Conservation (phyloP, 2,329 filamentous ascomycete species). For the Claviceps sp. region DNA sequence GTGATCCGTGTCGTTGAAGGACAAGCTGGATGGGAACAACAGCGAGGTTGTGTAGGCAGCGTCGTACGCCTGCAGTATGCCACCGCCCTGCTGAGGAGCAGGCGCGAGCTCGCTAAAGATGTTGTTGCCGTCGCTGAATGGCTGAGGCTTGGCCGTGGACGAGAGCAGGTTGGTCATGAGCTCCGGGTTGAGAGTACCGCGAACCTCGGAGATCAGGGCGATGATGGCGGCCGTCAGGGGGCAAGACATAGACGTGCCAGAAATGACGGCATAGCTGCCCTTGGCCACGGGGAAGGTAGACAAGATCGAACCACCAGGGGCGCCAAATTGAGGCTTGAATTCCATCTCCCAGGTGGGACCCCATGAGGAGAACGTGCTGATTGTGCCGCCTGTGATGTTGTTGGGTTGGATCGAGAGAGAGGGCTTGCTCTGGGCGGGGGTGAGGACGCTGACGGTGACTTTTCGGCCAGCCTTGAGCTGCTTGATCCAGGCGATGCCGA, state of each 20-base stretch:
- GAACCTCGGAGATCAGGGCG: constrained; percentile 37
- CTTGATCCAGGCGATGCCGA: constrained; percentile 29
- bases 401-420: constrained; percentile 5
- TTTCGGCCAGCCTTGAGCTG: constrained; percentile 23
- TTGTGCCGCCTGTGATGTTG: constrained; percentile 30
- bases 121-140: constrained; percentile 29
- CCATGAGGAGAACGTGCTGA: constrained; percentile 42
- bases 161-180: constrained; percentile 35
- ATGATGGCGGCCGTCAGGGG: constrained; percentile 40
- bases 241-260: constrained; percentile 47
- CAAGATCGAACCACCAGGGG: constrained; percentile 42
- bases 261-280: constrained; percentile 36
- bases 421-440: background rate
- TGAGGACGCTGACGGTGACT: constrained; percentile 11
- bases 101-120: constrained; percentile 32
- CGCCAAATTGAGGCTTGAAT: constrained; percentile 40
- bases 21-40: constrained; percentile 39
- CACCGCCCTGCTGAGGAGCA: constrained; percentile 46
- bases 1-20: constrained; percentile 51
- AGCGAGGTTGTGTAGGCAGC: constrained; percentile 39
- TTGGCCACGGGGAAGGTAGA: constrained; percentile 36
- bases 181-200: constrained; percentile 33
- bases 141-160: constrained; percentile 33
- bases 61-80: constrained; percentile 45
- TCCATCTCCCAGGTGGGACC: constrained; percentile 46